Percentiles rank a stretch among this genome's conserved stretches.
Conservation (phyloP, 108 stramenopile genomes). For the Conticribra weissflogii region DNA sequence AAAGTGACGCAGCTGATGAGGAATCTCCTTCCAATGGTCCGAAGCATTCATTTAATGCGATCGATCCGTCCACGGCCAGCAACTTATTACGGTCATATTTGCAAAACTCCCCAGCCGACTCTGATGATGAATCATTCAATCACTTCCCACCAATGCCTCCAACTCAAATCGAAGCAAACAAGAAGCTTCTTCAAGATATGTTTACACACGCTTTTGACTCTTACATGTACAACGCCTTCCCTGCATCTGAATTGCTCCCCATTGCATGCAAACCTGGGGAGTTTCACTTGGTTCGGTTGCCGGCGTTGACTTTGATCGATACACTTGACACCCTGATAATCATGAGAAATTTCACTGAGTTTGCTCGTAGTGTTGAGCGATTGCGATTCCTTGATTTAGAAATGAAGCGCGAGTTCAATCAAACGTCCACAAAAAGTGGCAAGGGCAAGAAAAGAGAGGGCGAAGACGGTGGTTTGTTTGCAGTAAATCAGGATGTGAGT, state of each 20-base stretch:
- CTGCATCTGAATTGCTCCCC: constrained; percentile 86
- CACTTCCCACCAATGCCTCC: constrained; percentile 68
- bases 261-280: constrained; percentile 73
- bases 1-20: not conserved
- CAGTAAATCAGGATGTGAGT: constrained; percentile 82
- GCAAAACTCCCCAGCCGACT: constrained; percentile 7
- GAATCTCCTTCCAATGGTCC: constrained; percentile 10
- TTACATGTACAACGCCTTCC: constrained; percentile 91
- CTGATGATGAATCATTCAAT: constrained; percentile 1
- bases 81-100: constrained; percentile 38
- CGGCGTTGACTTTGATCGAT: constrained; percentile 90
- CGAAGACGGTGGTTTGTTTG: constrained; percentile 65
- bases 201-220: constrained; percentile 88
- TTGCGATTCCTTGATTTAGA: constrained; percentile 58
- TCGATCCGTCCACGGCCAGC: constrained; percentile 13
- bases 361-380: constrained; percentile 86
- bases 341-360: constrained; percentile 89
- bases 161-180: constrained; percentile 58
- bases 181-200: constrained; percentile 63
- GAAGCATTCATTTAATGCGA: constrained; percentile 16
- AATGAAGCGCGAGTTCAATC: constrained; percentile 35
- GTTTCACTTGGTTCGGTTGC: constrained; percentile 82
- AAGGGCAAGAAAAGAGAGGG: constrained; percentile 17
- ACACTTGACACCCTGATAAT: constrained; percentile 89
- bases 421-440: not conserved